Conservation (phyloP, 495 filamentous ascomycete genomes). For the Penicillium lividum region DNA sequence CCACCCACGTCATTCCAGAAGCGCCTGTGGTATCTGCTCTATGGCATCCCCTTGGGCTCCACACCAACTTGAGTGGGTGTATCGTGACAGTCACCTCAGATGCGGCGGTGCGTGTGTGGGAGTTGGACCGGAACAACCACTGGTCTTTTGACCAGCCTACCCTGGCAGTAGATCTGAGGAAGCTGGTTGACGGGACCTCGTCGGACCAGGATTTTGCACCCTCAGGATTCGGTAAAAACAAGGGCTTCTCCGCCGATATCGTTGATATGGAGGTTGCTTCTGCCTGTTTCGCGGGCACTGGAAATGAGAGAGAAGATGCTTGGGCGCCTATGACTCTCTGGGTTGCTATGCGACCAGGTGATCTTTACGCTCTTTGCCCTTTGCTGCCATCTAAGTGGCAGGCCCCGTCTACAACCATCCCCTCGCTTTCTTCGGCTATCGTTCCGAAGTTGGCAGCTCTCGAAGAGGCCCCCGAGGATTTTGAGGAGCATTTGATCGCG, state of each 20-base stretch:
- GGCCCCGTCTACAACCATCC: constrained; percentile 70
- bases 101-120: constrained; percentile 84
- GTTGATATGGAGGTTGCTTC: constrained; percentile 87
- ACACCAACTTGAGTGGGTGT: constrained; percentile 55
- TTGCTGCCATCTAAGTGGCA: constrained; percentile 81
- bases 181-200: constrained; percentile 74
- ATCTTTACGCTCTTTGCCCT: constrained; percentile 89
- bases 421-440: constrained; percentile 73
- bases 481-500: constrained; percentile 50
- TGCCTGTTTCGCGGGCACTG: constrained; percentile 75
- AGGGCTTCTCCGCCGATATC: constrained; percentile 79
- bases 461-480: constrained; percentile 57
- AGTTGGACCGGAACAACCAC: constrained; percentile 73
- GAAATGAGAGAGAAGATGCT: constrained; percentile 62
- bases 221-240: constrained; percentile 66
- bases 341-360: constrained; percentile 85
- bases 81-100: constrained; percentile 84
- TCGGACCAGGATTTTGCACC: constrained; percentile 75
- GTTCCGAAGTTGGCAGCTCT: constrained; percentile 63
- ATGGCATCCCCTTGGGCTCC: constrained; percentile 84
- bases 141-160: constrained; percentile 84
- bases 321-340: constrained; percentile 93
- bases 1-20: constrained; percentile 81
- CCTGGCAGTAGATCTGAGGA: constrained; percentile 77
- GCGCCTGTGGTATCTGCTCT: constrained; percentile 72